Conservation (phyloP, 371 early-diverging fungal species). For the Actinomortierella wolfii region DNA sequence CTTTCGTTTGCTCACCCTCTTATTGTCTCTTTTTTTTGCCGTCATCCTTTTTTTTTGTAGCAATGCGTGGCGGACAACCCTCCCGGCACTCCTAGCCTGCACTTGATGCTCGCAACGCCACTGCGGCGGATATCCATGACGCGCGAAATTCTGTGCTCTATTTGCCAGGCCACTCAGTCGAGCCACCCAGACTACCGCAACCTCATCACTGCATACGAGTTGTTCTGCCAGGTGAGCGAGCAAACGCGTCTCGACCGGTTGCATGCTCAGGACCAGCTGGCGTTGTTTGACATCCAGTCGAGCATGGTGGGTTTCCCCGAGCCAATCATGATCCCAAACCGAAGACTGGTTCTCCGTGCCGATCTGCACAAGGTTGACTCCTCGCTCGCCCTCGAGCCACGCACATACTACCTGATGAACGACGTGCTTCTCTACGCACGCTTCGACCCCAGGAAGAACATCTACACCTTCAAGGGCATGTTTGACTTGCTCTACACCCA, state of each 20-base stretch:
- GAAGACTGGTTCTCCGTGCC: conserved; percentile 37
- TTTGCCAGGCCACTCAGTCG: conserved; percentile 32
- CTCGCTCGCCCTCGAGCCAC: conserved; percentile 29
- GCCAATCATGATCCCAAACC: conserved; percentile 34
- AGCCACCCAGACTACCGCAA: conserved; percentile 36
- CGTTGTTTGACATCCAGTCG: conserved; percentile 41
- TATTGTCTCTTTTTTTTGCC: background rate
- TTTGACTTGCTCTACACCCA: conserved; percentile 31
- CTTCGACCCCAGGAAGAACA: conserved; percentile 40
- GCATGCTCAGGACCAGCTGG: conserved; percentile 34
- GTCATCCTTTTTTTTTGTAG: conserved; percentile 3
- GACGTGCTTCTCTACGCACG: conserved; percentile 41
- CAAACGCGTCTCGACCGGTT: conserved; percentile 21
- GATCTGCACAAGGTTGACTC: conserved; percentile 44
- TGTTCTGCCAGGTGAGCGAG: conserved; percentile 9
- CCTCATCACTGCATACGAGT: conserved; percentile 26
- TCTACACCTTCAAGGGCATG: conserved; percentile 44
- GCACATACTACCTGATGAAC: conserved; percentile 41
- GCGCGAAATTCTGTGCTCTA: conserved; percentile 24
- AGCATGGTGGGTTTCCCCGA: conserved; percentile 33
- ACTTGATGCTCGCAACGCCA: conserved; percentile 35
- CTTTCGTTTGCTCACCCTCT: background rate
- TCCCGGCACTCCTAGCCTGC: conserved; percentile 38
- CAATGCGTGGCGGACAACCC: conserved; percentile 30
- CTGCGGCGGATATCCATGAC: conserved; percentile 26